Evolutionary conservation across 495 filamentous ascomycete species (phyloP), one percentile per base, ranked within the genome.

Genomic region (Aspergillus biplanus): DNA sequence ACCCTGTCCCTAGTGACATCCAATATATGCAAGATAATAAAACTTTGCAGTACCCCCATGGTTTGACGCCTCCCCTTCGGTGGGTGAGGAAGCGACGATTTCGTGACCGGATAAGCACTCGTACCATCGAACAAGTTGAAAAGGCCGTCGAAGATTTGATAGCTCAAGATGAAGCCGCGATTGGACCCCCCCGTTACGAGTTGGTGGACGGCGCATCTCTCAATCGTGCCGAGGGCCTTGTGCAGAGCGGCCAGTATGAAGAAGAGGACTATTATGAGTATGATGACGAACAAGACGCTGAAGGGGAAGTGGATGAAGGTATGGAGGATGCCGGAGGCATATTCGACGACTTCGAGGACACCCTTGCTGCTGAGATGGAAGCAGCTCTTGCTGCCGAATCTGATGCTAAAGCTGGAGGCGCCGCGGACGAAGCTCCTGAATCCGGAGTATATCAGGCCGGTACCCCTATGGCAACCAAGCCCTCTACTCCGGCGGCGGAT

Each of bases 41-140:
- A 58, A 83, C 84, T 2, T 82, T 87, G 57, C 89, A 92, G 68
- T 98, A 92, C 78, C 89, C 95, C 6, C 95, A 98, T 74, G 95
- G 95, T 50, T 77, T 99, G 5, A 95, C 95, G 4, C 91, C 95
- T 7, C 95, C 95, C 0, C 90, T 99, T 85, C 87, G 91, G 58
- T 91, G 88, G 74, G 92, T 90, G 7, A 80, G 92, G 15, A 92
- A 91, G 69, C 87, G 92, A 11, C 85, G 96, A 6, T 99, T 99
- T 71, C 80, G 93, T 50, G 73, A 82, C 44, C 86, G 92, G 0
- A 80, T 96, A 34, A 92, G 87, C 65, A 90, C 92, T 52, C 86
- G 89, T 7, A 89, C 93, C 21, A 96, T 97, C 59, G 91, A 97
- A 77, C 89, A 90, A 48, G 92, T 95, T 0, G 93, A 98, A 67